phyloP scores from a whole-genome alignment of 768 basidiomycete species.

The Trametes maxima region DNA sequence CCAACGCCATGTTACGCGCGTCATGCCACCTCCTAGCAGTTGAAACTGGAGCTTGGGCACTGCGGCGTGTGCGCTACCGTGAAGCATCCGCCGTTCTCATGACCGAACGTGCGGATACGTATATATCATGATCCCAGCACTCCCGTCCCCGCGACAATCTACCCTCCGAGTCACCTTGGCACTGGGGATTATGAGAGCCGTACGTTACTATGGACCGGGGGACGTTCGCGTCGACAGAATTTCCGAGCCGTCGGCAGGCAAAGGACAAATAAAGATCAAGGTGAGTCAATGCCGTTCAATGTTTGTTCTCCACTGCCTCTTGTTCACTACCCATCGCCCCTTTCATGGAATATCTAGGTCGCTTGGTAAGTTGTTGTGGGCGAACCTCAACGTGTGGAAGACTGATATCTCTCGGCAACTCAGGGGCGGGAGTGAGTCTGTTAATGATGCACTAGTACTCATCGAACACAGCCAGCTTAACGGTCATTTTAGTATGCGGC shows the following conservation, averaged over 20 bases:
- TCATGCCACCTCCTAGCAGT: no score
- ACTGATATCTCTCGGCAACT: neutral
- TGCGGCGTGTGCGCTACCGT: no score
- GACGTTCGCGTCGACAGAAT: conserved; percentile 48
- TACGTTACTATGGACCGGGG: conserved; percentile 46
- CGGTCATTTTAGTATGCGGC: conserved; percentile 42
- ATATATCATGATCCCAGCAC: neutral
- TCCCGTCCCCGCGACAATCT: no score
- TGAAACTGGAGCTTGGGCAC: no score
- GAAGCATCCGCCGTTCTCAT: neutral
- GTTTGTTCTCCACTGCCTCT: no score
- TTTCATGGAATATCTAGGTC: neutral
- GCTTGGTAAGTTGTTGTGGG: conserved; percentile 6
- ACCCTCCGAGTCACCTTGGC: neutral
- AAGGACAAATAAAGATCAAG: conserved; percentile 49
- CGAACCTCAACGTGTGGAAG: neutral
- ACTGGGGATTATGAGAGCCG: conserved; percentile 49
- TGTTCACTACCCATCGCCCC: neutral
- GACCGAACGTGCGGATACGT: neutral
- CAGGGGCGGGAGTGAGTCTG: conserved; percentile 2
- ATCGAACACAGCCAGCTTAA: neutral
- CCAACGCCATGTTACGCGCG: no score
- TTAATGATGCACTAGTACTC: neutral
- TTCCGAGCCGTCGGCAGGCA: conserved; percentile 38
- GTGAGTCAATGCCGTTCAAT: conserved; percentile 26